phyloP scores from a whole-genome alignment of 306 rosid species.

The Gastrolobium villosum region DNA sequence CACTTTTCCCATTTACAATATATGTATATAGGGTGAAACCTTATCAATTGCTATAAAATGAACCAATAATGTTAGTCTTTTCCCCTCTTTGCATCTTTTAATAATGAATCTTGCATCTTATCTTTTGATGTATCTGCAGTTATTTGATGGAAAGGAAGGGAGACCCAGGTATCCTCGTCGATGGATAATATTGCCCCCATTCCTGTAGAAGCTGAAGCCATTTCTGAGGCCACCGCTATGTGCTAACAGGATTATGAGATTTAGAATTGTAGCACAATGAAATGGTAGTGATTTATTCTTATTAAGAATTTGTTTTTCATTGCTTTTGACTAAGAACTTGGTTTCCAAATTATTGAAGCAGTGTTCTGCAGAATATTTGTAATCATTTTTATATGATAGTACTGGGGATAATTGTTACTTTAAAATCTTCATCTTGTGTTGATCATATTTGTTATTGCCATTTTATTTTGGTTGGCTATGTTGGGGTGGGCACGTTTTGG shows the following conservation, averaged over 20 bases:
- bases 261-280: conserved; percentile 48
- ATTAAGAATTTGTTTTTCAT: conserved; percentile 43
- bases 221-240: conserved; percentile 29
- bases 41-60: conserved; percentile 1
- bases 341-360: conserved; percentile 24
- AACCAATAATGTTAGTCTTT: conserved; percentile 13
- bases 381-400: conserved; percentile 21
- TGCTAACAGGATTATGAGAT: conserved; percentile 27
- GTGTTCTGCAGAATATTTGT: conserved; percentile 41
- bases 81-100: background rate
- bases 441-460: conserved; percentile 23
- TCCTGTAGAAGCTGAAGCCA: conserved; percentile 68
- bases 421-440: conserved; percentile 27
- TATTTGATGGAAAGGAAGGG: conserved; percentile 96
- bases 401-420: conserved; percentile 21
- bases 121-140: conserved; percentile 58
- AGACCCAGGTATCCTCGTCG: conserved; percentile 92
- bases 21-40: background rate
- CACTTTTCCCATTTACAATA: too few species aligned
- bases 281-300: conserved; percentile 31
- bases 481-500: too few species aligned
- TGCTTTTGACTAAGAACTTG: conserved; percentile 43
- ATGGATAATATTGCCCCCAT: conserved; percentile 93
- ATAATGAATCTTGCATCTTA: conserved; percentile 22
- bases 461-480: background rate